phyloP scores from a whole-genome alignment of 2,329 filamentous ascomycete genomes.

The Clarireedia hainanense region DNA sequence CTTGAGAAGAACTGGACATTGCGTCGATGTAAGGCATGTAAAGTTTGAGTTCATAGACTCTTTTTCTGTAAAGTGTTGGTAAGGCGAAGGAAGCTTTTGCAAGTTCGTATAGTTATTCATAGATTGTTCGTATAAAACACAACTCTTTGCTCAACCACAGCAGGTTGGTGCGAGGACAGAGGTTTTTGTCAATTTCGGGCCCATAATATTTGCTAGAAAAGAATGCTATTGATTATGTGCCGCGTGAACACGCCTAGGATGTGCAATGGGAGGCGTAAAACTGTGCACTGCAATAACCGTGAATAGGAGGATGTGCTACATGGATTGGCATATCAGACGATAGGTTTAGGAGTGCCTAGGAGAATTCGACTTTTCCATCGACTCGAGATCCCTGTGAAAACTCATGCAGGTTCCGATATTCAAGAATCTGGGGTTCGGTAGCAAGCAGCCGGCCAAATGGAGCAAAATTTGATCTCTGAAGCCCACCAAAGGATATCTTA shows the following conservation, averaged over 20 bases:
- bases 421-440: slow-evolving; percentile 20
- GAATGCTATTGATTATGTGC: slow-evolving; percentile 18
- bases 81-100: background rate
- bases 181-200: slow-evolving; percentile 12
- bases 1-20: slow-evolving; percentile 28
- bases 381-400: slow-evolving; percentile 16
- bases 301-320: background rate
- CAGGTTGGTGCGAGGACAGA: slow-evolving; percentile 7
- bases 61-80: background rate
- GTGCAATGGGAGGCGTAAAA: background rate
- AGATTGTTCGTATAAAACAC: background rate
- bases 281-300: background rate
- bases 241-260: slow-evolving; percentile 13
- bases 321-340: slow-evolving; percentile 24
- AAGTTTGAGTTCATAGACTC: slow-evolving; percentile 15
- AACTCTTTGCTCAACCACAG: slow-evolving; percentile 6
- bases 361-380: slow-evolving; percentile 9
- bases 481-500: background rate
- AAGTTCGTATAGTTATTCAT: background rate
- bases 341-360: slow-evolving; percentile 15
- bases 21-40: slow-evolving; percentile 11
- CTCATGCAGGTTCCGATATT: slow-evolving; percentile 23
- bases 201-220: slow-evolving; percentile 17
- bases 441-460: slow-evolving; percentile 18
- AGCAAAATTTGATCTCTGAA: background rate